phyloP scores from a whole-genome alignment of 2,329 filamentous ascomycete genomes.

The Parafenestella ontariensis region DNA sequence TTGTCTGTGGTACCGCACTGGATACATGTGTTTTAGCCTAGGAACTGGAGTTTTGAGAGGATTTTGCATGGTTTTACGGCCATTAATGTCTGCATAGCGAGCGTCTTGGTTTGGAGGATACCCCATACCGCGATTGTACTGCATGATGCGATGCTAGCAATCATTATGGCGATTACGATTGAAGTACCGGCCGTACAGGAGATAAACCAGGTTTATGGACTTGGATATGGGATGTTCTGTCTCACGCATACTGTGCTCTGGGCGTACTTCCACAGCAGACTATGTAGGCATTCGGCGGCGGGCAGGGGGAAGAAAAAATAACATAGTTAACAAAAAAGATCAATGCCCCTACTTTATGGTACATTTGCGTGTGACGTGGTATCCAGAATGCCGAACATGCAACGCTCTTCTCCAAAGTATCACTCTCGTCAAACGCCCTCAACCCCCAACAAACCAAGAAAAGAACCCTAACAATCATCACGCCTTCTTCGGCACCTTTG shows the following conservation, averaged over 20 bases:
- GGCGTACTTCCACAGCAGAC: not conserved
- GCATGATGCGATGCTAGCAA: not conserved
- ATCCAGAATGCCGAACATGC: not conserved
- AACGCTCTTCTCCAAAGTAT: not conserved
- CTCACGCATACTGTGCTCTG: not conserved
- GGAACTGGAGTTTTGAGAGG: not conserved
- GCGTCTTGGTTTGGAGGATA: slow-evolving; percentile 20
- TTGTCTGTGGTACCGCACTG: not conserved
- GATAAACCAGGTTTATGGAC: not conserved
- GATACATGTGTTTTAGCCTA: not conserved
- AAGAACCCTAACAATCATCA: not conserved
- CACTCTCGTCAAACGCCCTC: no score
- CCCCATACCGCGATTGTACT: slow-evolving; percentile 9
- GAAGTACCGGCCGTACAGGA: not conserved
- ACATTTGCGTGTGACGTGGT: not conserved
- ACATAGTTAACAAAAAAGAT: not conserved
- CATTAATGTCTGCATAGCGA: slow-evolving; percentile 24
- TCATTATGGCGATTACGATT: slow-evolving; percentile 6
- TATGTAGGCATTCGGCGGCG: not conserved
- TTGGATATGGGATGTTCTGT: not conserved
- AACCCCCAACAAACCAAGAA: no score
- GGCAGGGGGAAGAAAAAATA: not conserved
- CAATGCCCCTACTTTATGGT: not conserved
- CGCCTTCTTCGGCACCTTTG: slow-evolving; percentile 61
- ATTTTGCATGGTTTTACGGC: slow-evolving; percentile 1